phyloP scores from a whole-genome alignment of 352 stramenopile species.

The Globisporangium rhizosaccharum region DNA sequence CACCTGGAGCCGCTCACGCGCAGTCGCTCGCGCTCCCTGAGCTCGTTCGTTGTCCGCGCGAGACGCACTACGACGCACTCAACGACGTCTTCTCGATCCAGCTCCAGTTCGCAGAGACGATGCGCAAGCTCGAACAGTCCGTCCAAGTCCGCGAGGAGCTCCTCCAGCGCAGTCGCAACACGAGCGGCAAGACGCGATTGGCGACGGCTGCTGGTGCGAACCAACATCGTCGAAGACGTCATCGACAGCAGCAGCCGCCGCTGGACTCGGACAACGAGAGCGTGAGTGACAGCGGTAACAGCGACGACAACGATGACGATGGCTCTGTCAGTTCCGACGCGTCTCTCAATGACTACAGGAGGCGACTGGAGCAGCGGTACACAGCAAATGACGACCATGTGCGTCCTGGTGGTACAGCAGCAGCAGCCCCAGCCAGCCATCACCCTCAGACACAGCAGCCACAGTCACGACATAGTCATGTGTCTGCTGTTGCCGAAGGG shows the following conservation, averaged over 20 bases:
- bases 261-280: constrained; percentile 13
- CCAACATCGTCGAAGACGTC: neutral
- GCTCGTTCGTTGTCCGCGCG: neutral
- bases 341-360: constrained; percentile 22
- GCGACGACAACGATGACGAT: constrained; percentile 10
- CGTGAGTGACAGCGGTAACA: constrained; percentile 12
- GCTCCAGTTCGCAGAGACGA: constrained; percentile 67
- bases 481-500: too few relatives aligned
- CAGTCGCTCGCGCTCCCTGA: neutral
- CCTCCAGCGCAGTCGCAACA: constrained; percentile 15
- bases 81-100: constrained; percentile 64
- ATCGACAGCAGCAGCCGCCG: constrained; percentile 1
- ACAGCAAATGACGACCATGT: neutral
- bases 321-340: constrained; percentile 27
- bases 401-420: neutral
- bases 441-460: too few relatives aligned
- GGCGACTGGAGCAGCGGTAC: constrained; percentile 4
- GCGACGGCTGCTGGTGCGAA: neutral
- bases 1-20: neutral
- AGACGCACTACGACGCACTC: constrained; percentile 24
- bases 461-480: too few relatives aligned
- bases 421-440: neutral
- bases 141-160: constrained; percentile 55
- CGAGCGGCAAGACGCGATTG: neutral
- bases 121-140: constrained; percentile 63